Conservation (phyloP, 352 stramenopile species). For the Globisporangium cederbergense region DNA sequence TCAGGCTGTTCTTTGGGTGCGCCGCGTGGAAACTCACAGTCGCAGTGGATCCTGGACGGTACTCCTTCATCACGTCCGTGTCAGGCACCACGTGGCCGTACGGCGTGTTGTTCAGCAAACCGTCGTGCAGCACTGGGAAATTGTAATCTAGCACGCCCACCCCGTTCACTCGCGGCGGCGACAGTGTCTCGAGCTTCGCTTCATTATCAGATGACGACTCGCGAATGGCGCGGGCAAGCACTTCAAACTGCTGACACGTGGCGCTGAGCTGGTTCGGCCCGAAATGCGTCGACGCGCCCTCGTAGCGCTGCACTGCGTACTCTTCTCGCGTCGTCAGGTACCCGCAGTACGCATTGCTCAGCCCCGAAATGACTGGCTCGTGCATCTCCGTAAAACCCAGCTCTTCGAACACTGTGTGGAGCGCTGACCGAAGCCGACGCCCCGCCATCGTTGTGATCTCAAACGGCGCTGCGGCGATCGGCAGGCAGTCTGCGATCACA, state of each 20-base stretch:
- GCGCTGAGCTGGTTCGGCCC: constrained; percentile 81
- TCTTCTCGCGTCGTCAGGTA: constrained; percentile 87
- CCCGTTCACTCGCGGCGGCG: constrained; percentile 51
- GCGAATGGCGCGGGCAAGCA: constrained; percentile 35
- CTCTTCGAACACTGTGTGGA: constrained; percentile 30
- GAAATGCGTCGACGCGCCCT: constrained; percentile 89
- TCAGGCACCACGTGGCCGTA: constrained; percentile 59
- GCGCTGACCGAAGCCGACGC: constrained; percentile 44
- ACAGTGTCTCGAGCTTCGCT: constrained; percentile 22
- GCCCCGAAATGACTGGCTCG: constrained; percentile 63
- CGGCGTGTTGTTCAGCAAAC: constrained; percentile 29
- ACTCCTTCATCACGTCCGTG: constrained; percentile 38
- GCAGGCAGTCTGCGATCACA: constrained; percentile 46
- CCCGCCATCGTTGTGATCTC: constrained; percentile 86
- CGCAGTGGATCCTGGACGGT: constrained; percentile 44
- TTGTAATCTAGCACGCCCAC: constrained; percentile 74
- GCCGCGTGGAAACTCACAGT: constrained; percentile 65
- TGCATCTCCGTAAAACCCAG: constrained; percentile 12
- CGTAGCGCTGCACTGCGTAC: constrained; percentile 84
- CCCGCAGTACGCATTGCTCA: constrained; percentile 82
- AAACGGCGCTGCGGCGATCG: constrained; percentile 75
- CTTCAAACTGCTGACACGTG: constrained; percentile 78
- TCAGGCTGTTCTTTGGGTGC: constrained; percentile 82
- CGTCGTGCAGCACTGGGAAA: constrained; percentile 69
- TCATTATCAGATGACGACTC: constrained; percentile 11